Conservation (phyloP, 148 eudicot species). For the Gaultheria prostrata region DNA sequence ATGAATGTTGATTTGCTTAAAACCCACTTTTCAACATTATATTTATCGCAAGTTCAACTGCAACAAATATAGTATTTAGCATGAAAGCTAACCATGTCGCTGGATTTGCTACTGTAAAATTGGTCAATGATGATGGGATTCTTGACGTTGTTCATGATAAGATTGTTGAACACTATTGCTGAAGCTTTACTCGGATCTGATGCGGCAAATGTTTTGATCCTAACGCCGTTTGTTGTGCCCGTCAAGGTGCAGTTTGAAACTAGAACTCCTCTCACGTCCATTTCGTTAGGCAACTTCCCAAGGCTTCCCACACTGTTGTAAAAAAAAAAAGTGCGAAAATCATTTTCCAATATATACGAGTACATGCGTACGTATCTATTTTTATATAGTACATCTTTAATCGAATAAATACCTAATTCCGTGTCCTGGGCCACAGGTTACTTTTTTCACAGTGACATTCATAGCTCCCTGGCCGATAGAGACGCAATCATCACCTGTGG, state of each 20-base stretch:
- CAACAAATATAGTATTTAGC: no score
- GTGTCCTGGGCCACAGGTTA: constrained; percentile 76
- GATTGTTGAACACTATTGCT: constrained; percentile 34
- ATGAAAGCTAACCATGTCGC: constrained; percentile 23
- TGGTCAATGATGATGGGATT: constrained; percentile 75
- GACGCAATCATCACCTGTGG: constrained; percentile 74
- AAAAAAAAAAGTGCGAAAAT: not conserved
- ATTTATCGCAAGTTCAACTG: no score
- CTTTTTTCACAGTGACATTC: constrained; percentile 38
- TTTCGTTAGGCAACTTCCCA: constrained; percentile 56
- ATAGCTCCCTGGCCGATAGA: constrained; percentile 63
- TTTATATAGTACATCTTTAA: no score
- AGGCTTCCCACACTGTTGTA: constrained; percentile 69
- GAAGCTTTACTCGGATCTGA: constrained; percentile 33
- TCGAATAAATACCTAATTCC: constrained; percentile 54
- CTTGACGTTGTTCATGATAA: constrained; percentile 45
- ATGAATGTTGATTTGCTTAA: no score
- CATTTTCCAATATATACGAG: not conserved
- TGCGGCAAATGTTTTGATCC: constrained; percentile 61
- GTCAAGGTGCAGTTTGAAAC: constrained; percentile 46
- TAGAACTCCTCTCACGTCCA: constrained; percentile 54
- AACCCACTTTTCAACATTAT: no score
- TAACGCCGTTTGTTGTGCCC: constrained; percentile 57
- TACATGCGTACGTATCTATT: no score
- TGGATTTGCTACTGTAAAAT: constrained; percentile 34